Evolutionary conservation across 2,329 filamentous ascomycete species (phyloP).

Genomic region (Fusarium nygamai): DNA sequence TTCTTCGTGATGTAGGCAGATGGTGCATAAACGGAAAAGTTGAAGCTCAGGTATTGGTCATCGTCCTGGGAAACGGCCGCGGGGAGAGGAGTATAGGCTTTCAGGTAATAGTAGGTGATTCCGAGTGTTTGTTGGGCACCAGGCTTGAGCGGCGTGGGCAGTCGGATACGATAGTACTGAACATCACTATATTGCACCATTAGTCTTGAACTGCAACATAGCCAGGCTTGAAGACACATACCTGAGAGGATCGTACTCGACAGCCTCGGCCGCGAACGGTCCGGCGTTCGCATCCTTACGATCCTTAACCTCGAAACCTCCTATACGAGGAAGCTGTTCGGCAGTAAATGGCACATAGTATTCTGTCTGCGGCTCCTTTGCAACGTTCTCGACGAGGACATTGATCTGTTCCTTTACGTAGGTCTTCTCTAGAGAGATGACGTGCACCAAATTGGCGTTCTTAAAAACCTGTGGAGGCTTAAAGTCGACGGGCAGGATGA

Average conservation of each 20-base stretch:
- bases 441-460: conserved; percentile 90
- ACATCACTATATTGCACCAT: conserved; percentile 61
- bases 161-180: conserved; percentile 85
- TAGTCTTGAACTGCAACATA: conserved; percentile 11
- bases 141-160: conserved; percentile 79
- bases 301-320: conserved; percentile 90
- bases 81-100: conserved; percentile 82
- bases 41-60: conserved; percentile 85
- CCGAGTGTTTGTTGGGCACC: conserved; percentile 84
- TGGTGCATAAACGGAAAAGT: conserved; percentile 85
- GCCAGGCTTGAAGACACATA: conserved; percentile 45
- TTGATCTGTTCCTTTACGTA: conserved; percentile 93
- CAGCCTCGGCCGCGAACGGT: conserved; percentile 74
- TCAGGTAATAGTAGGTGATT: conserved; percentile 85
- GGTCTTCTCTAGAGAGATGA: conserved; percentile 91
- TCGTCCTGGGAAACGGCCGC: conserved; percentile 84
- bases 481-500: conserved; percentile 73
- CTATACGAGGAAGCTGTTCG: conserved; percentile 78
- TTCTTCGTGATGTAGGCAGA: conserved; percentile 88
- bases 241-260: conserved; percentile 72
- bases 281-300: conserved; percentile 79
- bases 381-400: conserved; percentile 91
- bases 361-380: conserved; percentile 80
- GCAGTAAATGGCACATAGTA: conserved; percentile 92
- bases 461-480: conserved; percentile 91